Evolutionary conservation across 179 eudicot genomes (phyloP), one percentile per base, ranked within the genome.

Genomic region (Beta macrorhiza): DNA sequence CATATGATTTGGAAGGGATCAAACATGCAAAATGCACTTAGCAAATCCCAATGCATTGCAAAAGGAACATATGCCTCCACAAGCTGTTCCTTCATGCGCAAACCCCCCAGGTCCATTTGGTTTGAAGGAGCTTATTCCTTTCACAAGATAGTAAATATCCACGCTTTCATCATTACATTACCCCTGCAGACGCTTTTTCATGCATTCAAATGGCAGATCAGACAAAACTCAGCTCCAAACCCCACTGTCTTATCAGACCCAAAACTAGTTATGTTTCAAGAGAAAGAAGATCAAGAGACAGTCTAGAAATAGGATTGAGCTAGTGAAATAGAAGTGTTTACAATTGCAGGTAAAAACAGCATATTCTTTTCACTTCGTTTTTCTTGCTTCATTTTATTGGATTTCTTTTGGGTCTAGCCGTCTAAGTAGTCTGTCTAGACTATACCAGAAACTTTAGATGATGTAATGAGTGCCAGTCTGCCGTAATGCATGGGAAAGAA

Each of bases 401-500:
- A 10, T 29, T 12, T 3, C 70, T 65, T 32, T 29, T 65, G 70
- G 8, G 42, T 37, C 42, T 37, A 37, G 42, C 1, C 9, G 11
- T 58, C 9, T 57, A 19, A 68, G 29, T 22, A 69, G 77, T 15
- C 3, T 37, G 77, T 15, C 3, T 37, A 25, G 51, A 72, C 32
- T 44, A 37, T 37, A 5, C 53, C 12, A 44, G 20, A 69, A 16
- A 71, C 16, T 9, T 71, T 56, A 59, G 25, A 47, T 20, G 57
- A 68, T 8, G 9, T 53, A 56, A 57, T 9, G 44, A 77, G 22
- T 57, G 12, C 12, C 62, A 73, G 80, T 42, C 2, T 32, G 47
- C 22, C 65, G 29, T 4, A 74, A 22, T 22, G 58, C 79, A 56
- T 45, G 51, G 72, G 76, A 25, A 56, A 47, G 62, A 69, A 75